Percentiles rank a stretch among this genome's conserved stretches.
These are phyloP conservation scores for Exophiala calicioides DNA, from an alignment of 2,329 filamentous ascomycete species.

Conservation along the genomic window DNA sequence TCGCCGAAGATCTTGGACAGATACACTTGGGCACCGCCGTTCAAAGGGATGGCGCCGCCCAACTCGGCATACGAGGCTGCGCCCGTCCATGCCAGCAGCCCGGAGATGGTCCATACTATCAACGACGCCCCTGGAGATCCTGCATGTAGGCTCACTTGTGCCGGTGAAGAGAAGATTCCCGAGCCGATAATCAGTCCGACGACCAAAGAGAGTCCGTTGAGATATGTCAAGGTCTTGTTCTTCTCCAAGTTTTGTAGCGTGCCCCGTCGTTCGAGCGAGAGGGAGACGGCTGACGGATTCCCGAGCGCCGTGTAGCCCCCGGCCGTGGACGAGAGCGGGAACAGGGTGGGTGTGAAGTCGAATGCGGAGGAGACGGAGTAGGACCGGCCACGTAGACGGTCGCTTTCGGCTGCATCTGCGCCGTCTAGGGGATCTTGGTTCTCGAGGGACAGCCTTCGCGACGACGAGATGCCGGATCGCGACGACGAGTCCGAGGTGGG, in stretches of 20 bases:
- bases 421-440: slow-evolving; percentile 73
- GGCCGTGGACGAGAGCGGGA: slow-evolving; percentile 82
- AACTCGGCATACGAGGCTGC: slow-evolving; percentile 94
- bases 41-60: slow-evolving; percentile 91
- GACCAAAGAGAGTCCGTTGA: slow-evolving; percentile 89
- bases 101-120: slow-evolving; percentile 88
- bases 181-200: slow-evolving; percentile 93
- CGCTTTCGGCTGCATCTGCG: slow-evolving; percentile 54
- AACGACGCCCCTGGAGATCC: slow-evolving; percentile 88
- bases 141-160: slow-evolving; percentile 86
- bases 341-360: slow-evolving; percentile 90
- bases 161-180: slow-evolving; percentile 93
- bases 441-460: slow-evolving; percentile 83
- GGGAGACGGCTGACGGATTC: slow-evolving; percentile 61
- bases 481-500: slow-evolving; percentile 66
- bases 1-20: slow-evolving; percentile 96
- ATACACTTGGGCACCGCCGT: slow-evolving; percentile 92
- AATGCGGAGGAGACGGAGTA: slow-evolving; percentile 93
- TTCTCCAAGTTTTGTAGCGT: slow-evolving; percentile 81
- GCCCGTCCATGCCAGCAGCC: slow-evolving; percentile 93
- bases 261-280: slow-evolving; percentile 51
- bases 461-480: slow-evolving; percentile 86
- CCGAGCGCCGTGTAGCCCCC: slow-evolving; percentile 83
- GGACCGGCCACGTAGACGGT: slow-evolving; percentile 60
- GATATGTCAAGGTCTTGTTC: slow-evolving; percentile 90